phyloP scores from a whole-genome alignment of 805 yeast genomes.

The Tetrapisispora namnaoensis region DNA sequence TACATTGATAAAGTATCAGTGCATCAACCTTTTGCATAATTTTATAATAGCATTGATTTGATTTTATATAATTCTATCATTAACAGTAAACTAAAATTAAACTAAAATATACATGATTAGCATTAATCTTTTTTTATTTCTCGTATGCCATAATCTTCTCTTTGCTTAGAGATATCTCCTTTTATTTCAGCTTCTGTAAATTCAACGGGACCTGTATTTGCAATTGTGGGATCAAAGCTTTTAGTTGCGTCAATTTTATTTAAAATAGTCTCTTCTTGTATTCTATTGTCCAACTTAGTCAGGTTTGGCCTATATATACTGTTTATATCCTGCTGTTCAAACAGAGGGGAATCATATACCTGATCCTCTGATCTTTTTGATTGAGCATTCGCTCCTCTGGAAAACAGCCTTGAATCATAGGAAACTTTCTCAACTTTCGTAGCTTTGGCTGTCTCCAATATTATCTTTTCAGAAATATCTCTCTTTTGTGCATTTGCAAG shows the following conservation, averaged over 20 bases:
- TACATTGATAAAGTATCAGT: not conserved
- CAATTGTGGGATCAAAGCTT: not conserved
- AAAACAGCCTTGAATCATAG: constrained; percentile 51
- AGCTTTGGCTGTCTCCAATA: constrained; percentile 39
- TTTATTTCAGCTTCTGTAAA: constrained; percentile 32
- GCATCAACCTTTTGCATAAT: not conserved
- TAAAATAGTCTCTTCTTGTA: constrained; percentile 4
- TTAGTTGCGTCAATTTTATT: not conserved
- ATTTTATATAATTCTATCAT: too few relatives aligned
- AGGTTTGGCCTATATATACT: constrained; percentile 39
- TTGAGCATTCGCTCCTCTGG: constrained; percentile 35
- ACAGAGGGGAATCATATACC: constrained; percentile 50
- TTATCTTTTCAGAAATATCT: constrained; percentile 48
- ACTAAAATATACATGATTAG: not conserved
- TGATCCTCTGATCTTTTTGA: constrained; percentile 34
- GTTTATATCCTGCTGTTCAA: constrained; percentile 42
- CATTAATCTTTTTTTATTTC: not conserved
- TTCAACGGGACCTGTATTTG: constrained; percentile 36
- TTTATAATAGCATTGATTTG: not conserved
- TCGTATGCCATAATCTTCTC: not conserved
- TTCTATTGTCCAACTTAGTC: constrained; percentile 15
- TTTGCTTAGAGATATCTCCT: not conserved
- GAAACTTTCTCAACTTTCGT: constrained; percentile 33
- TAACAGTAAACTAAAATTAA: not conserved
- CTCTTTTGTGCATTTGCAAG: constrained; percentile 38